phyloP scores from a whole-genome alignment of 345 rosid genomes.

The Syzygium oleosum region DNA sequence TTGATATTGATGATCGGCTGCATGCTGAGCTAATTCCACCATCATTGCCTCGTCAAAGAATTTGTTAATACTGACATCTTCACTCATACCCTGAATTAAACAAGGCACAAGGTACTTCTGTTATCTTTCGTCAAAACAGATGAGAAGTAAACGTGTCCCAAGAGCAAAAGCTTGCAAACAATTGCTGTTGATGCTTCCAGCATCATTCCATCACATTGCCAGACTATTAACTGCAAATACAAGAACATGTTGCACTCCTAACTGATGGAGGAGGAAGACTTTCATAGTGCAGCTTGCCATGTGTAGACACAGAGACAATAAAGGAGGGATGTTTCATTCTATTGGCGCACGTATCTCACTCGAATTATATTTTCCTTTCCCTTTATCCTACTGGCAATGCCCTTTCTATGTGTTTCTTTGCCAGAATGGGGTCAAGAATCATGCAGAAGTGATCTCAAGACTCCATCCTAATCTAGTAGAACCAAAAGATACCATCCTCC shows the following conservation, averaged over 20 bases:
- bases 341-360: background rate
- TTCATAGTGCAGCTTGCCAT: background rate
- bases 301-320: background rate
- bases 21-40: slow-evolving; percentile 81
- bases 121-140: background rate
- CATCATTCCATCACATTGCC: background rate
- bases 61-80: slow-evolving; percentile 84
- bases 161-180: background rate
- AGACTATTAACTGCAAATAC: background rate
- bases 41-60: slow-evolving; percentile 87
- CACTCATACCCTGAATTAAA: slow-evolving; percentile 69
- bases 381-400: background rate
- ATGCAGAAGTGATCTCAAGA: background rate
- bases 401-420: background rate
- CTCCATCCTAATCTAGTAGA: background rate
- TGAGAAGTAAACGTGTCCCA: background rate
- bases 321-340: background rate
- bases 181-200: background rate
- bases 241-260: background rate
- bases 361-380: background rate
- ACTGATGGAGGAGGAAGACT: background rate
- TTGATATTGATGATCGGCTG: slow-evolving; percentile 67
- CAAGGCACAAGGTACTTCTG: background rate
- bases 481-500: background rate
- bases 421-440: background rate